Evolutionary conservation across 192 early-diverging fungal genomes (phyloP).

Genomic region (Gorgonomyces haynaldii): DNA sequence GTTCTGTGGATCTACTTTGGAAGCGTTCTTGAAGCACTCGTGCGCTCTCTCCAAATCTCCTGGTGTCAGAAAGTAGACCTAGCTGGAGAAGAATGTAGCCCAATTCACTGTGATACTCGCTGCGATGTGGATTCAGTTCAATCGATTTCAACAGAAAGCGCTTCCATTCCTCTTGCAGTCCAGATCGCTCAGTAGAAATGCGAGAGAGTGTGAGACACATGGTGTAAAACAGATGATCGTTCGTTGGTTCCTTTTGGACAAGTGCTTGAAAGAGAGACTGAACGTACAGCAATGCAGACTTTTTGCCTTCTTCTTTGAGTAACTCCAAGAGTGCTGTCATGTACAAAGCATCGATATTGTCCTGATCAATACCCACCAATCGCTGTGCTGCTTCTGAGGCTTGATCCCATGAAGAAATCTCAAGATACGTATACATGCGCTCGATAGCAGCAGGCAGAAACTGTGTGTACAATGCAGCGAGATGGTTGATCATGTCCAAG

Average conservation of each 20-base stretch:
- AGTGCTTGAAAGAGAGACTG: no score
- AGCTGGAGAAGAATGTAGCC: constrained; percentile 24
- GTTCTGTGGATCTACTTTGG: constrained; percentile 21
- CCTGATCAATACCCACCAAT: constrained; percentile 16
- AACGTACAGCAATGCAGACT: no score
- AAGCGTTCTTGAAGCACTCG: constrained; percentile 12
- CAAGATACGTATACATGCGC: constrained; percentile 32
- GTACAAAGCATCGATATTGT: constrained; percentile 31
- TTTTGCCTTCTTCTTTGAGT: no score
- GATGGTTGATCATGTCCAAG: constrained; percentile 33
- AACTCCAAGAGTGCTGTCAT: no score
- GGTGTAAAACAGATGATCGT: no score
- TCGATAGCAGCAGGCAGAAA: constrained; percentile 44
- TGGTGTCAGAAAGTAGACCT: constrained; percentile 7
- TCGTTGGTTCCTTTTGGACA: no score
- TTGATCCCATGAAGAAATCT: constrained; percentile 36
- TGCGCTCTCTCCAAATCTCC: background rate
- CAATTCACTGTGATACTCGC: constrained; percentile 24
- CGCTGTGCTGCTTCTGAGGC: constrained; percentile 32
- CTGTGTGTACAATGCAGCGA: constrained; percentile 29
- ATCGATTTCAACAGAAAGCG: constrained; percentile 20
- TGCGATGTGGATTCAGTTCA: constrained; percentile 16
- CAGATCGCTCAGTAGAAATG: no score
- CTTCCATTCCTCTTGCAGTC: constrained; percentile 20
- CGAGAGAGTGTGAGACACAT: no score